Evolutionary conservation across 2,329 filamentous ascomycete species (phyloP).

Genomic region (Fonsecaea erecta): DNA sequence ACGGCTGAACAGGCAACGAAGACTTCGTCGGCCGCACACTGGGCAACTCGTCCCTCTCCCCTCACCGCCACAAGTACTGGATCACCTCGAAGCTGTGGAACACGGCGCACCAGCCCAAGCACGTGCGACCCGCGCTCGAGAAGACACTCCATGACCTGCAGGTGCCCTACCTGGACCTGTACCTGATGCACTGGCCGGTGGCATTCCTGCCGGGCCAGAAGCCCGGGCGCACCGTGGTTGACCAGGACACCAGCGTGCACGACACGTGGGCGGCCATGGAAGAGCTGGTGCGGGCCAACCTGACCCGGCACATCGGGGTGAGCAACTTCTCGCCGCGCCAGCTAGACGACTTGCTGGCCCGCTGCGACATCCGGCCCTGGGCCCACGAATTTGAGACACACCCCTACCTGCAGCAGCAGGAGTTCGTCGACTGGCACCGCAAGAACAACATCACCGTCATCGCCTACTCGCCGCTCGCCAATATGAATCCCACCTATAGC

Average conservation of each 20-base stretch:
- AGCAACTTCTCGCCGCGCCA: slow-evolving; percentile 55
- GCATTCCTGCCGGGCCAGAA: slow-evolving; percentile 41
- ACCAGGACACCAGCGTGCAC: slow-evolving; percentile 39
- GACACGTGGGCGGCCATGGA: slow-evolving; percentile 69
- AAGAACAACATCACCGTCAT: slow-evolving; percentile 44
- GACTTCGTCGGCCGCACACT: slow-evolving; percentile 69
- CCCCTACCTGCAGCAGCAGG: slow-evolving; percentile 47
- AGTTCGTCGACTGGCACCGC: slow-evolving; percentile 44
- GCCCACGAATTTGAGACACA: slow-evolving; percentile 48
- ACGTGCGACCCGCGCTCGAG: slow-evolving; percentile 61
- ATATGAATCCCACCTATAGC: slow-evolving; percentile 55
- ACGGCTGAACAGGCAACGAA: slow-evolving; percentile 62
- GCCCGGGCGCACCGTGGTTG: slow-evolving; percentile 38
- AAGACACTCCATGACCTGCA: slow-evolving; percentile 47
- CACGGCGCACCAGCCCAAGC: slow-evolving; percentile 67
- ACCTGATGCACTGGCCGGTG: slow-evolving; percentile 52
- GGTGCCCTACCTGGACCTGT: slow-evolving; percentile 51
- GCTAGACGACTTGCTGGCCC: slow-evolving; percentile 38
- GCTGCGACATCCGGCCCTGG: slow-evolving; percentile 37
- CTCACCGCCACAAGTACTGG: slow-evolving; percentile 66
- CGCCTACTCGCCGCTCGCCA: slow-evolving; percentile 47
- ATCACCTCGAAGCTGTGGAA: slow-evolving; percentile 83
- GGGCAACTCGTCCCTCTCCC: slow-evolving; percentile 61
- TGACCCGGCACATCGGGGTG: slow-evolving; percentile 64
- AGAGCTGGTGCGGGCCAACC: slow-evolving; percentile 60